phyloP scores from a whole-genome alignment of 495 filamentous ascomycete species.

The Chaetomidium leptoderma region DNA sequence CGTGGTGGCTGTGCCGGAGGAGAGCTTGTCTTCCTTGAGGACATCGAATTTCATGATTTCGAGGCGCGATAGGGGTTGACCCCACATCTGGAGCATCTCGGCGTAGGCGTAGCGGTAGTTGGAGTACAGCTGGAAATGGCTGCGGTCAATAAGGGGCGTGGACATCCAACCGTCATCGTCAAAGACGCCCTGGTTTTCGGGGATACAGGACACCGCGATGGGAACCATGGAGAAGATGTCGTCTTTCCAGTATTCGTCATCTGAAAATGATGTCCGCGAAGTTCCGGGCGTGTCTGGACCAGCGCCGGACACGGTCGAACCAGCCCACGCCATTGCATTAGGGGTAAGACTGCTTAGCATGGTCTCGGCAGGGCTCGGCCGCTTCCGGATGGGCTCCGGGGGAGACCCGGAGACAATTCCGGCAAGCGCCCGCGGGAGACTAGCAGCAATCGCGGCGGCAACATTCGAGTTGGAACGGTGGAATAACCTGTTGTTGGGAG shows the following conservation, averaged over 20 bases:
- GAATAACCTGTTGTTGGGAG: constrained; percentile 57
- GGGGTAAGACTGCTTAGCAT: constrained; percentile 57
- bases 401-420: constrained; percentile 68
- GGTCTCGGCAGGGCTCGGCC: constrained; percentile 62
- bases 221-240: constrained; percentile 40
- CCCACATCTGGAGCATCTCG: constrained; percentile 76
- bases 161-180: constrained; percentile 69
- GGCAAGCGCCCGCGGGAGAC: constrained; percentile 66
- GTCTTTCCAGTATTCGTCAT: constrained; percentile 42
- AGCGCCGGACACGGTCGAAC: constrained; percentile 54
- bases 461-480: constrained; percentile 54
- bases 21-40: constrained; percentile 42
- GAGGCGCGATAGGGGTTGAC: constrained; percentile 65
- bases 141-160: constrained; percentile 64
- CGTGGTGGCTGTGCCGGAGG: constrained; percentile 20
- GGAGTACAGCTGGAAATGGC: constrained; percentile 54
- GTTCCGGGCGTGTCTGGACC: constrained; percentile 40
- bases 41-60: constrained; percentile 83
- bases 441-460: constrained; percentile 62
- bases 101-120: constrained; percentile 78
- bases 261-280: constrained; percentile 44
- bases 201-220: constrained; percentile 54
- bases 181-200: constrained; percentile 74
- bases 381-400: constrained; percentile 59
- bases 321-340: constrained; percentile 62